Base-by-base conservation (phyloP, 192 early-diverging fungal species). In the Linnemannia schmuckeri region DNA sequence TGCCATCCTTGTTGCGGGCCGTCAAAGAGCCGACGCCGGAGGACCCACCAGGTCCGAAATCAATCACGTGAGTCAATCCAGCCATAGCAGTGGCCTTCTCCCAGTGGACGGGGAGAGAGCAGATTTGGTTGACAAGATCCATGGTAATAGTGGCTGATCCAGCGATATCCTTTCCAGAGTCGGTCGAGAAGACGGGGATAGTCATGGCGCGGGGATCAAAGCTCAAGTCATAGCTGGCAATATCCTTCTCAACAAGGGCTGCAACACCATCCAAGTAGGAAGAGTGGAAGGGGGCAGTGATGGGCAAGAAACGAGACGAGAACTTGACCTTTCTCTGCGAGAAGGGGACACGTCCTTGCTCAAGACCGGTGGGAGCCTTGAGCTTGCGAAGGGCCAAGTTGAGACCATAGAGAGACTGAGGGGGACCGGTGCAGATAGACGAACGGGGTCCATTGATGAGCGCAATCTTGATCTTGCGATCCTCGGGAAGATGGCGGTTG, bases 311-410 rank as follows among this genome's bases (percentile, higher is more conserved):
- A 74, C 97, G 95, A 27, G 95, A 95, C 17, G 94, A 94, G 79
- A 99, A 97, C 90, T 96, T 95, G 88, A 97, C 90, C 85, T 97
- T 97, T 87, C 97, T 93, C 90, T 98, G 95, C 57, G 95, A 96
- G 89, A 90, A 94, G 40, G 97, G 97, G 52, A 98, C 92, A 74
- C 97, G 95, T 73, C 94, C 94, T 89, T 99, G 97, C 88, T 99
- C 97, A 47, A 95, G 89, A 57, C 93, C 93, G 2, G 96, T 86
- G 42, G 95, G 91, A 41, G 97, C 97, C 92, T 97, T 98, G 86
- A 97, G 91, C 89, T 98, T 97, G 84, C 97, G 96, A 75, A 98
- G 93, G 77, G 94, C 94, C 46, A 98, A 92, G 89, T 97, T 97
- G 66, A 99, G 92, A 84, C 97, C 97, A 82, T 98, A 98, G 40